Base-by-base conservation (phyloP, 2,329 filamentous ascomycete species). In the Epichloe sibirici region DNA sequence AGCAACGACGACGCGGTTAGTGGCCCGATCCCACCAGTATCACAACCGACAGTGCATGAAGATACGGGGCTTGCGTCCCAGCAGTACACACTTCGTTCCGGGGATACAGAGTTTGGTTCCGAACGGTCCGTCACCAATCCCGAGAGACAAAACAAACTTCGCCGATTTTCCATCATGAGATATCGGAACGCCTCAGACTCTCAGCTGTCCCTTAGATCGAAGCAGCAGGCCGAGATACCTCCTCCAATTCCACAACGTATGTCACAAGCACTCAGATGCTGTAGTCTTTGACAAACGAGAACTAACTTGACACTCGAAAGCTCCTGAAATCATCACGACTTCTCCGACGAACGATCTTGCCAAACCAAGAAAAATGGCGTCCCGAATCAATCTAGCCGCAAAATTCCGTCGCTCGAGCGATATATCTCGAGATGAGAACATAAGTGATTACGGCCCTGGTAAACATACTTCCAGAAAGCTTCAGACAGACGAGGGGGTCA, bases 161-260 rank as follows among this genome's bases (percentile, higher is more conserved):
- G 75, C 55, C 78, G 81, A 56, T 85, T 85, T 64, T 83, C 79
- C 52, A 74, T 95, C 68, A 74, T 95, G 70, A 84, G 85, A 63
- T 90, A 93, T 66, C 86, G 90, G 62, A 90, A 95, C 77, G 90
- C 89, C 56, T 96, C 90, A 8, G 91, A 97, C 70, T 86, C 90
- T 49, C 90, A 96, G 67, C 72, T 97, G 56, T 89, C 88, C 11
- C 74, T 82, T 34, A 80, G 82, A 65, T 85, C 85, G 50, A 90
- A 85, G 65, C 79, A 85, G 61, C 83, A 89, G 52, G 72, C 74
- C 55, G 72, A 76, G 61, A 76, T 72, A 59, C 69, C 74, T 23
- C 81, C 75, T 61, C 82, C 75, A 60, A 74, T 79, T 63, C 82
- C 73, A 64, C 78, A 71, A 69, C 77, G 74, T 82, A 80, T 58